phyloP scores from a whole-genome alignment of 352 stramenopile genomes.

The Phytophthora agathidicida region DNA sequence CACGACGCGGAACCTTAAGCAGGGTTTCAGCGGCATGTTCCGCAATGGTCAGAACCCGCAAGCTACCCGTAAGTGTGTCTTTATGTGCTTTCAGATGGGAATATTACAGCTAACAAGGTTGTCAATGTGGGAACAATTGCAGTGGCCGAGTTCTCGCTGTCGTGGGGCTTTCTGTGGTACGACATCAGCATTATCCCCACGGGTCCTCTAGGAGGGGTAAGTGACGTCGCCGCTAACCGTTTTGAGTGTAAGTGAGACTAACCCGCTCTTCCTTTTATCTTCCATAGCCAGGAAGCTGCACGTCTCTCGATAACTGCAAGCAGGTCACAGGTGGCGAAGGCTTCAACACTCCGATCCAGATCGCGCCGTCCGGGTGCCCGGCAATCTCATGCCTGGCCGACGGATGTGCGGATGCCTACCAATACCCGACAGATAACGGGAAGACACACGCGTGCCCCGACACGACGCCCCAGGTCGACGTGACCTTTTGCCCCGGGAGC shows the following conservation, averaged over 20 bases:
- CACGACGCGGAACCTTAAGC: conserved; percentile 34
- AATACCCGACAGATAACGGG: conserved; percentile 45
- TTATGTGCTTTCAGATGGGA: not conserved
- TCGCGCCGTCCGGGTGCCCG: conserved; percentile 43
- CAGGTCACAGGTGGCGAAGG: conserved; percentile 39
- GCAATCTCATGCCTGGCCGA: conserved; percentile 41
- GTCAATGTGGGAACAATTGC: conserved; percentile 7
- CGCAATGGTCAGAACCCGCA: conserved; percentile 58
- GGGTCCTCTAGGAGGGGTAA: conserved; percentile 35
- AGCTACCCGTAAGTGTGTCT: conserved; percentile 42
- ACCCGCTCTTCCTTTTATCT: not conserved
- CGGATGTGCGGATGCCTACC: conserved; percentile 46
- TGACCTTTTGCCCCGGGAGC: conserved; percentile 44
- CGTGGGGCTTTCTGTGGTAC: conserved; percentile 55
- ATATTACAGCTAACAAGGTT: conserved; percentile 6
- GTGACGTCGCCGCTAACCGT: not conserved
- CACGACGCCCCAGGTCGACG: conserved; percentile 39
- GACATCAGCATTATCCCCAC: conserved; percentile 73
- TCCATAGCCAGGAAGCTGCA: conserved; percentile 46
- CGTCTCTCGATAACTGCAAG: conserved; percentile 46
- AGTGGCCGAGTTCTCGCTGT: conserved; percentile 61
- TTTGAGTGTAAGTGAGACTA: not conserved
- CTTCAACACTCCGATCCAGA: conserved; percentile 60
- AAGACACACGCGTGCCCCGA: conserved; percentile 50
- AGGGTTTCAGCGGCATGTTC: conserved; percentile 72